Evolutionary conservation across 768 basidiomycete species (phyloP).

Genomic region (Suillus subalutaceus): DNA sequence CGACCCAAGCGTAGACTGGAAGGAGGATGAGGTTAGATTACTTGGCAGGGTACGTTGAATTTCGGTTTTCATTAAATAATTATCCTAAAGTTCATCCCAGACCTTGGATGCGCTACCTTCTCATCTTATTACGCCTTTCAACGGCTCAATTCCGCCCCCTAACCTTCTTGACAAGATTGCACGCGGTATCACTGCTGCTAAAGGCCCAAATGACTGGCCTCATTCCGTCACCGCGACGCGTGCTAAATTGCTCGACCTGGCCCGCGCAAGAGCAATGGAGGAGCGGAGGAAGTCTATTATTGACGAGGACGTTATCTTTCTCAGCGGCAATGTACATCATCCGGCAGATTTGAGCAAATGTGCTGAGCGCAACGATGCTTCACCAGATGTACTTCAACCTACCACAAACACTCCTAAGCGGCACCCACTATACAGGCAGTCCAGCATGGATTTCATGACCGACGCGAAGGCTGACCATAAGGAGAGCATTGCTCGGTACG

Average conservation of each 20-base stretch:
- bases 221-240: constrained; percentile 83
- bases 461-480: constrained; percentile 44
- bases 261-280: constrained; percentile 67
- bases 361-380: constrained; percentile 19
- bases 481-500: constrained; percentile 65
- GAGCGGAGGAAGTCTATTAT: constrained; percentile 43
- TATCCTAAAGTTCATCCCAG: constrained; percentile 36
- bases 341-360: constrained; percentile 4
- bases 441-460: constrained; percentile 86
- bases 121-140: constrained; percentile 86
- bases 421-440: constrained; percentile 71
- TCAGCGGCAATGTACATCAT: constrained; percentile 14
- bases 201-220: constrained; percentile 79
- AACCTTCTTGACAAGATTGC: constrained; percentile 89
- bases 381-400: constrained; percentile 44
- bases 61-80: not conserved
- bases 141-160: constrained; percentile 79
- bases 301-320: constrained; percentile 46
- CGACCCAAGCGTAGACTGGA: constrained; percentile 73
- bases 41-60: constrained; percentile 60
- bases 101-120: constrained; percentile 83
- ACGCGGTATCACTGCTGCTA: constrained; percentile 72
- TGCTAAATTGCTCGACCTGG: constrained; percentile 78
- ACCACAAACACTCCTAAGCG: constrained; percentile 57
- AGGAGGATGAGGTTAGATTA: constrained; percentile 67